Conservation (phyloP, 2,329 filamentous ascomycete species). For the Fusarium humuli region DNA sequence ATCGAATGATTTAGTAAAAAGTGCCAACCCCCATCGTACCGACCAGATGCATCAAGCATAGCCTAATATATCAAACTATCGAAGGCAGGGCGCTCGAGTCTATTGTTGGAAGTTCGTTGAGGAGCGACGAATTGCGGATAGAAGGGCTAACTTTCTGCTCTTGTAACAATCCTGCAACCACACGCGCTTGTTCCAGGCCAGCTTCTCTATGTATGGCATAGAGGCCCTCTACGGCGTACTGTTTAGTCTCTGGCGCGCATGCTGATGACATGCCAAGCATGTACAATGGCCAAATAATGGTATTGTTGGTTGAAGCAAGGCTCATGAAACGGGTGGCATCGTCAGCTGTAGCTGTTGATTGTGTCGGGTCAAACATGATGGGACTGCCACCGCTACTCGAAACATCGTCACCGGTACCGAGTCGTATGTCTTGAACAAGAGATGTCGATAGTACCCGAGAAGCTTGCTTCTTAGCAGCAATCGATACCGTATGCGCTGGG, state of each 20-base stretch:
- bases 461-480: conserved; percentile 47
- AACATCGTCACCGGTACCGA: conserved; percentile 33
- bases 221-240: conserved; percentile 60
- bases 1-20: conserved; percentile 1
- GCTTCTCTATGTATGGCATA: conserved; percentile 59
- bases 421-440: conserved; percentile 29
- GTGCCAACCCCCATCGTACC: not conserved
- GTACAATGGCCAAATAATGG: conserved; percentile 64
- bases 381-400: conserved; percentile 42
- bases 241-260: conserved; percentile 55
- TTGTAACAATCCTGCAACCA: conserved; percentile 57
- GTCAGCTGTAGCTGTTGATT: conserved; percentile 50
- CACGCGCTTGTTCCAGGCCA: conserved; percentile 58
- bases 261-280: conserved; percentile 61
- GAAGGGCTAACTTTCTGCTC: conserved; percentile 44
- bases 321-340: conserved; percentile 61
- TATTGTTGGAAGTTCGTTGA: conserved; percentile 46
- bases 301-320: conserved; percentile 60
- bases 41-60: not conserved
- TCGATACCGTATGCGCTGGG: conserved; percentile 39
- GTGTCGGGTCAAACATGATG: conserved; percentile 56
- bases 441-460: conserved; percentile 48
- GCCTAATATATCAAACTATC: conserved; percentile 43
- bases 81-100: conserved; percentile 42
- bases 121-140: conserved; percentile 3